Conservation (phyloP, 1,284 basidiomycete species). For the Tilletia caries region DNA sequence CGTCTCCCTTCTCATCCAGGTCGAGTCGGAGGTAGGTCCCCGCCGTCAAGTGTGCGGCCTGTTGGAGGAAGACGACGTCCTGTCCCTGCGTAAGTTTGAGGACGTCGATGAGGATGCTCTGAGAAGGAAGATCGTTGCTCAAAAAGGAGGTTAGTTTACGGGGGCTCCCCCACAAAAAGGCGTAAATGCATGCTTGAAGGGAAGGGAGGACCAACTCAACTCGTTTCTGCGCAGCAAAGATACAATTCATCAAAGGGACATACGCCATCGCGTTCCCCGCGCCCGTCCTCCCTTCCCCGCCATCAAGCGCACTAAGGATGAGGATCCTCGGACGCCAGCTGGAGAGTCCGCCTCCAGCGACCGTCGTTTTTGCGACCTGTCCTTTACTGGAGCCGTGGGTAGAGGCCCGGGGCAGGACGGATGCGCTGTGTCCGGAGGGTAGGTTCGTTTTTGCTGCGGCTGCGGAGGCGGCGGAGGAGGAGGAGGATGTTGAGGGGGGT, state of each 20-base stretch:
- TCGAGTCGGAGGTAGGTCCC: constrained; percentile 85
- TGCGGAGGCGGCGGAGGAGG: neutral
- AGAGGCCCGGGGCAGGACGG: neutral
- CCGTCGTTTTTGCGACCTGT: neutral
- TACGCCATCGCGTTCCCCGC: constrained; percentile 56
- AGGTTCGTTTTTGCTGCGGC: neutral
- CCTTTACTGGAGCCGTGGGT: neutral
- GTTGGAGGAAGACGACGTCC: constrained; percentile 92
- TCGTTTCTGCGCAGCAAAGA: constrained; percentile 93
- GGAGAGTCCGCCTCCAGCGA: neutral
- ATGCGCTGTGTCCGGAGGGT: constrained; percentile 3
- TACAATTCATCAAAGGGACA: constrained; percentile 98
- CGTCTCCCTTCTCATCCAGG: constrained; percentile 78
- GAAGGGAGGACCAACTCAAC: neutral
- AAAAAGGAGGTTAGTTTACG: no score
- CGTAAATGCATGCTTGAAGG: neutral
- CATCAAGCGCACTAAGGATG: constrained; percentile 64
- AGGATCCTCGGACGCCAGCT: constrained; percentile 64
- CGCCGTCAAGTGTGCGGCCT: constrained; percentile 89
- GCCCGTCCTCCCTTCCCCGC: neutral
- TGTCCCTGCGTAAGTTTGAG: constrained; percentile 78
- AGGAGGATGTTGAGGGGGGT: neutral
- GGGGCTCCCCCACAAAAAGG: neutral
- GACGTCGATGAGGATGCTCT: constrained; percentile 84
- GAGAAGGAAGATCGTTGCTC: neutral